Evolutionary conservation across 164 flowering plant species (phyloP).

Genomic region (Malania oleifera): DNA sequence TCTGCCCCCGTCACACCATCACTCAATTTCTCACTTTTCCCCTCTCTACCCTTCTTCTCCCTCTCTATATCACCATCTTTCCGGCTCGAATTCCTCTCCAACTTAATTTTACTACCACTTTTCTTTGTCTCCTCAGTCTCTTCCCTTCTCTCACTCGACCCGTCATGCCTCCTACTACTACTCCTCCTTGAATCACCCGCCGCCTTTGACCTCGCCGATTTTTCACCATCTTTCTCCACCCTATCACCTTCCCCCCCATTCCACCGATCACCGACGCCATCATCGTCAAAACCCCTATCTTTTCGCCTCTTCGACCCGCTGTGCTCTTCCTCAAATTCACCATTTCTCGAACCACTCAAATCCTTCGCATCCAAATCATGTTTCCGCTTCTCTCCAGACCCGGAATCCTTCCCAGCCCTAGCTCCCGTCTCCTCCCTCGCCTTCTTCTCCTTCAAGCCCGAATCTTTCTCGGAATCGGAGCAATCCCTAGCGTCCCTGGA

Average conservation of each 20-base stretch:
- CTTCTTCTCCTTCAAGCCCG: slow-evolving; percentile 24
- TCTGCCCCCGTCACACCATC: neutral
- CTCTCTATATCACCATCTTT: slow-evolving; percentile 22
- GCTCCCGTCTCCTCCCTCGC: slow-evolving; percentile 16
- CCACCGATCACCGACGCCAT: slow-evolving; percentile 29
- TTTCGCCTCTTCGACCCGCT: slow-evolving; percentile 26
- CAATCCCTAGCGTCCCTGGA: slow-evolving; percentile 33
- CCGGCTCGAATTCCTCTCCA: slow-evolving; percentile 21
- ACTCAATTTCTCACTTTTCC: slow-evolving; percentile 15
- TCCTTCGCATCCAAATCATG: slow-evolving; percentile 18
- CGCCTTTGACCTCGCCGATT: slow-evolving; percentile 13
- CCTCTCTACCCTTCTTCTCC: slow-evolving; percentile 23
- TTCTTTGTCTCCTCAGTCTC: slow-evolving; percentile 20
- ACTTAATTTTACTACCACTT: slow-evolving; percentile 25
- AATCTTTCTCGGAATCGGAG: slow-evolving; percentile 37
- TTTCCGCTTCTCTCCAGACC: slow-evolving; percentile 30
- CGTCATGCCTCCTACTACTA: slow-evolving; percentile 14
- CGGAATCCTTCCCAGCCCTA: slow-evolving; percentile 28
- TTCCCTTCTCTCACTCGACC: slow-evolving; percentile 16
- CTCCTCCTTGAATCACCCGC: slow-evolving; percentile 23
- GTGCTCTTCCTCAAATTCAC: slow-evolving; percentile 26
- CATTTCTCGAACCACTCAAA: slow-evolving; percentile 13
- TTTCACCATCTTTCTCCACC: neutral
- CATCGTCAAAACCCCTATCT: slow-evolving; percentile 10
- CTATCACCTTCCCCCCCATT: slow-evolving; percentile 28